A percentile compares a stretch with the other conserved stretches of the same genome.
phyloP scores from a whole-genome alignment of 2,329 filamentous ascomycete genomes.

The Arachnomyces sp. region DNA sequence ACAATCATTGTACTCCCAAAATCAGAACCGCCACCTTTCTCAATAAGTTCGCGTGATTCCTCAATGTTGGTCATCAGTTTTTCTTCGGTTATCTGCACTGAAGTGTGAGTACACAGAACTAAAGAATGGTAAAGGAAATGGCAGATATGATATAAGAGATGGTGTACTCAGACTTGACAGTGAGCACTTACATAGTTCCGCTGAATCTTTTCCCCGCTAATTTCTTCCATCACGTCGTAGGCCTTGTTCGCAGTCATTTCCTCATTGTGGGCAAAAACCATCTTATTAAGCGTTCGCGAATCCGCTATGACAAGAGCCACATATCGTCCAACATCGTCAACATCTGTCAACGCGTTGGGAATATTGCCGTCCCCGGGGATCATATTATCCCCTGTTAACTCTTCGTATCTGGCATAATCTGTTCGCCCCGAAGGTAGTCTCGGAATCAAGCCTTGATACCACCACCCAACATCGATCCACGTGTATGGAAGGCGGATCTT shows the following conservation, averaged over 20 bases:
- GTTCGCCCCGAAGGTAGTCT: slow-evolving; percentile 38
- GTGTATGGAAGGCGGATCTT: slow-evolving; percentile 47
- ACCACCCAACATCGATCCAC: slow-evolving; percentile 52
- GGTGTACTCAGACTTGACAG: too few relatives aligned
- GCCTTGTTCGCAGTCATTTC: slow-evolving; percentile 42
- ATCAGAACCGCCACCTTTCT: slow-evolving; percentile 20
- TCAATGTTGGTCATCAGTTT: too few relatives aligned
- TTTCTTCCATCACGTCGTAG: slow-evolving; percentile 38
- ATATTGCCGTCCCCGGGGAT: slow-evolving; percentile 42
- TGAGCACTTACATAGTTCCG: slow-evolving; percentile 28
- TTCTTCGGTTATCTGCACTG: slow-evolving; percentile 25
- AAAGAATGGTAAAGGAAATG: slow-evolving; percentile 1
- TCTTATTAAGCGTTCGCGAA: slow-evolving; percentile 46
- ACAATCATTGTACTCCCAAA: slow-evolving; percentile 28
- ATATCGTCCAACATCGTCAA: slow-evolving; percentile 48
- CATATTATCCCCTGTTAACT: slow-evolving; percentile 19
- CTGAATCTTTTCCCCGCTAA: slow-evolving; percentile 43
- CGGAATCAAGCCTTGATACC: slow-evolving; percentile 46
- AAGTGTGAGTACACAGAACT: neutral
- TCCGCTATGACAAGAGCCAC: slow-evolving; percentile 47
- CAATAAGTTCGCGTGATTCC: too few relatives aligned
- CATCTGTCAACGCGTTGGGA: slow-evolving; percentile 40
- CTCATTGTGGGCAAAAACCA: slow-evolving; percentile 44
- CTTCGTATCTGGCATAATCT: slow-evolving; percentile 36
- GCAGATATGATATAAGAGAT: slow-evolving; percentile 1